Base-by-base conservation (phyloP, 1,139 yeast genomes). In the Magnusiomyces paraingens region DNA sequence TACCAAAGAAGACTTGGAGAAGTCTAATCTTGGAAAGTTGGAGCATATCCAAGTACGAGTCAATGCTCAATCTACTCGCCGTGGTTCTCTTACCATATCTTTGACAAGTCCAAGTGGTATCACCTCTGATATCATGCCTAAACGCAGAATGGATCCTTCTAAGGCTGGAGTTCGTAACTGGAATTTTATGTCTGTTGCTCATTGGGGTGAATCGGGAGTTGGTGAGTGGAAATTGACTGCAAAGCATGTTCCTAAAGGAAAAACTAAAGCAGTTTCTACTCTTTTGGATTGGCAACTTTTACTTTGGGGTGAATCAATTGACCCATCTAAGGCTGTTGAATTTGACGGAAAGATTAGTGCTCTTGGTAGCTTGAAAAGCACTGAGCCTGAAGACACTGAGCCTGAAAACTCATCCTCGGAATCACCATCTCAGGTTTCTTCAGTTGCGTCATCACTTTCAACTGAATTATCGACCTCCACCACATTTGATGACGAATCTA, bases 141-240 rank as follows among this genome's bases (percentile, higher is more conserved):
- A 77, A 43, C 79, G 99, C 62, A 70, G 70, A 3, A 62, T 70
- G 20, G 99, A 94, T 68, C 61, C 58, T 2, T 75, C 82, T 3
- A 62, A 64, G 1, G 73, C 67, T 1, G 96, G 97, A 0, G 86
- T 88, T 61, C 64, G 66, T 10, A 76, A 85, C 60, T 94, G 99
- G 99, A 86, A 90, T 1, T 93, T 93, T 65, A 89, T 91, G 90
- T 81, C 94, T n/a, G 98, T 94, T 21, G 98, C 96, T 1, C 98
- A 93, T 68, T 93, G 99, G 98, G 97, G 96, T 39, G 97, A 90
- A 66, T 58, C 69, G 1, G 94, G 94, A 1, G 70, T 70, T 36
- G 99, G 99, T 11, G 82, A 80, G 15, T 94, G 99, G 99, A 81
- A 72, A 39, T 65, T 93, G 26, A 80, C 78, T 61, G 91, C 91